Conservation (phyloP, 2,329 filamentous ascomycete genomes). For the Claviceps maximensis region DNA sequence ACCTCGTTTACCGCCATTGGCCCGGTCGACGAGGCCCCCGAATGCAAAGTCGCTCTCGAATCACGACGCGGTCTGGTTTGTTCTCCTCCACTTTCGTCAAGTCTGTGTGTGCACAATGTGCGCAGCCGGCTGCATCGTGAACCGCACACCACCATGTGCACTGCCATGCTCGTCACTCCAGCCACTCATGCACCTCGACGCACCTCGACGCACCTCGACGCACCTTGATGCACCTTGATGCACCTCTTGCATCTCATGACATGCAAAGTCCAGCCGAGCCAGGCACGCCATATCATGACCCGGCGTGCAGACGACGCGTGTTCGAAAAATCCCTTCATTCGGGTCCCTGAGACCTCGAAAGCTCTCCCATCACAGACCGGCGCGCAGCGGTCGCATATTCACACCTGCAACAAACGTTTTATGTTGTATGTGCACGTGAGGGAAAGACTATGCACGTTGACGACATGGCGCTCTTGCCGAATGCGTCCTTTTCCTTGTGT, state of each 20-base stretch:
- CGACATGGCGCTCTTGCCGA: not conserved
- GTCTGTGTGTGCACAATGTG: not conserved
- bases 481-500: not conserved
- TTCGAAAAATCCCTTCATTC: not conserved
- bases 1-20: not conserved
- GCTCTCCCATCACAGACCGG: not conserved
- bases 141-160: not conserved
- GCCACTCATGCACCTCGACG: not conserved
- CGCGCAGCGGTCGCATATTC: not conserved
- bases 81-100: not conserved
- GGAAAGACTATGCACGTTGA: not conserved
- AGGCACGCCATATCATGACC: not conserved
- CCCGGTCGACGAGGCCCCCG: not conserved
- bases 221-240: not conserved
- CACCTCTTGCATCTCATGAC: not conserved
- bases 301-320: not conserved
- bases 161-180: not conserved
- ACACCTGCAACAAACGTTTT: not conserved
- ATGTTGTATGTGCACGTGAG: not conserved
- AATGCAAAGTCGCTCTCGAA: not conserved
- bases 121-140: not conserved
- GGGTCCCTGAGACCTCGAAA: not conserved
- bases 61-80: not conserved
- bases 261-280: not conserved
- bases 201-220: not conserved